Evolutionary conservation across 2,329 filamentous ascomycete genomes (phyloP).

Genomic region (Samsoniella hepiali): DNA sequence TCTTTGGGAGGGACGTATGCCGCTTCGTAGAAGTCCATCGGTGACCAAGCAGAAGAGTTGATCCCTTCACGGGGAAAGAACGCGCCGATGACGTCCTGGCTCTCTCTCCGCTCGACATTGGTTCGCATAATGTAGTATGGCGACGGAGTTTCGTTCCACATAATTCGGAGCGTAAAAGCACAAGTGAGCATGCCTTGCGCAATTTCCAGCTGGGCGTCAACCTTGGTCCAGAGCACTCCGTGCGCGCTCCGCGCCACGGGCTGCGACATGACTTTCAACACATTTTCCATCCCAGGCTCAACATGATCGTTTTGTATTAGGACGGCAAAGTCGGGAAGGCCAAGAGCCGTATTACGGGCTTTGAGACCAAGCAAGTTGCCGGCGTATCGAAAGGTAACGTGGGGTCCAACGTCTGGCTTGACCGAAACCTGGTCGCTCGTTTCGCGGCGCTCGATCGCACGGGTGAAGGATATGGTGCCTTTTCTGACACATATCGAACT

Average conservation of each 20-base stretch:
- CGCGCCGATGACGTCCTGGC: conserved; percentile 35
- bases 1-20: conserved; percentile 58
- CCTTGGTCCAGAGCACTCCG: conserved; percentile 36
- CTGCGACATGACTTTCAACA: conserved; percentile 19
- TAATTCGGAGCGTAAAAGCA: conserved; percentile 34
- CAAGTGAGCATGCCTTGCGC: conserved; percentile 10
- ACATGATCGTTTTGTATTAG: conserved; percentile 1
- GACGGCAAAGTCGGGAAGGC: neutral
- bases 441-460: conserved; percentile 23
- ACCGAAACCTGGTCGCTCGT: conserved; percentile 14
- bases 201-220: conserved; percentile 26
- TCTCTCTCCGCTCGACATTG: conserved; percentile 30
- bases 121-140: conserved; percentile 31
- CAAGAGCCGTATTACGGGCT: conserved; percentile 5
- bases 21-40: conserved; percentile 65
- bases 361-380: conserved; percentile 1
- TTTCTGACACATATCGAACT: conserved; percentile 28
- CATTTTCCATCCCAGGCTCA: conserved; percentile 15
- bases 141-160: conserved; percentile 42
- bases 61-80: conserved; percentile 30
- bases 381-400: conserved; percentile 8
- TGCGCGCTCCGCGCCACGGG: conserved; percentile 16
- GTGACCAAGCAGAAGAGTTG: conserved; percentile 35
- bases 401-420: conserved; percentile 24
- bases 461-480: conserved; percentile 27